Conservation (phyloP, 768 basidiomycete genomes). For the Lactarius sanguifluus region DNA sequence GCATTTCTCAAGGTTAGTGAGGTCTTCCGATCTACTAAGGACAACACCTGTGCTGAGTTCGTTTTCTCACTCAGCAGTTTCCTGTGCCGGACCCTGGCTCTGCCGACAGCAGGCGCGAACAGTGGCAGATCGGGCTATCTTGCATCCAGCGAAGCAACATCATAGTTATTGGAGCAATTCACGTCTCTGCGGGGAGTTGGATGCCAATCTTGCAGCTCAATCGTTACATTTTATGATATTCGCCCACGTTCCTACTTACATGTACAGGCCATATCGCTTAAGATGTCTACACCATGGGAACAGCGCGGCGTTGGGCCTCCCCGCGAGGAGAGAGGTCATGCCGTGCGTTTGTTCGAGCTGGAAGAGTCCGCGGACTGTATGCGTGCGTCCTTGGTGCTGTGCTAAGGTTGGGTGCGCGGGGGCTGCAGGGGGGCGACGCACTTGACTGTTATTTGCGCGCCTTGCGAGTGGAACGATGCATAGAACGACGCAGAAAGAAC, state of each 20-base stretch:
- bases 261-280: no score
- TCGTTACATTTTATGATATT: conserved; percentile 1
- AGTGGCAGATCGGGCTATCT: conserved; percentile 1
- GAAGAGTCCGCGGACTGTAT: conserved; percentile 57
- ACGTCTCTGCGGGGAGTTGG: conserved; percentile 16
- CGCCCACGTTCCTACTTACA: neutral
- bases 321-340: conserved; percentile 79
- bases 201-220: conserved; percentile 24
- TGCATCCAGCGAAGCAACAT: neutral
- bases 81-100: neutral
- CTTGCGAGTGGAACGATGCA: conserved; percentile 57
- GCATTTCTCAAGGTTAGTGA: conserved; percentile 6
- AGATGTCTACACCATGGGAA: conserved; percentile 48
- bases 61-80: neutral
- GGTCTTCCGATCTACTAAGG: neutral
- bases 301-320: conserved; percentile 86
- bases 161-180: conserved; percentile 14
- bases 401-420: no score
- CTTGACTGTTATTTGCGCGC: conserved; percentile 56
- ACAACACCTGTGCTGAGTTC: neutral
- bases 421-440: conserved; percentile 38
- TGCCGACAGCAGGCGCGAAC: neutral
- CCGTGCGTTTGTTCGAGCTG: conserved; percentile 79
- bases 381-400: no score
- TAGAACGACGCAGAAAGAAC: conserved; percentile 57